These are phyloP conservation scores for Thraustochytrium striatum DNA, from an alignment of 352 stramenopile genomes.

Conservation along the genomic window DNA sequence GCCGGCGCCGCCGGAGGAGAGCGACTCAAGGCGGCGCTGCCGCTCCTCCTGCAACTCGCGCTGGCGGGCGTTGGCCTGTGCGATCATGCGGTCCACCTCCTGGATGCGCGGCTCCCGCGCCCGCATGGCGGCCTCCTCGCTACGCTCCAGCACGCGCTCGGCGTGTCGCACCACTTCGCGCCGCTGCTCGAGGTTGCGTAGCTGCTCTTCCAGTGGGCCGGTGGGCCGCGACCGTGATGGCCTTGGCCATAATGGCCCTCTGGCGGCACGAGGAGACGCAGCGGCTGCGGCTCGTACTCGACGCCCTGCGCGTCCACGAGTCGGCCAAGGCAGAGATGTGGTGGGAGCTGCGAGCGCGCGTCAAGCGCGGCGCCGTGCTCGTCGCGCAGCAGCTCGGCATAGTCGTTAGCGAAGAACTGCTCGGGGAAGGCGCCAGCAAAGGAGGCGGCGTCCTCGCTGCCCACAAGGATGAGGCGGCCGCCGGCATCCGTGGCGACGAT, in stretches of 20 bases:
- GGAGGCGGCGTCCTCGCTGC: slow-evolving; percentile 65
- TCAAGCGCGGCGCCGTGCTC: slow-evolving; percentile 78
- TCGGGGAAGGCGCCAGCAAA: slow-evolving; percentile 66
- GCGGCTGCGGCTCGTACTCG: slow-evolving; percentile 23
- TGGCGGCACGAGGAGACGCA: background rate
- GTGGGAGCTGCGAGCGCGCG: slow-evolving; percentile 71
- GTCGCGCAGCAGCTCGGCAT: slow-evolving; percentile 77
- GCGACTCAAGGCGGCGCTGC: background rate
- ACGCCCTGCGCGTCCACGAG: slow-evolving; percentile 14
- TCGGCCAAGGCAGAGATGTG: slow-evolving; percentile 60
- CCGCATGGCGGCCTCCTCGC: slow-evolving; percentile 20
- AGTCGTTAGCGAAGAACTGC: slow-evolving; percentile 81
- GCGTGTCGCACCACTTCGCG: background rate
- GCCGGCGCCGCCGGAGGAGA: background rate
- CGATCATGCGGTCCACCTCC: slow-evolving; percentile 1
- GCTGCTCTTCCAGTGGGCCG: too few relatives aligned
- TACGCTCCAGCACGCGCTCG: slow-evolving; percentile 7
- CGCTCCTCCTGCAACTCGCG: background rate
- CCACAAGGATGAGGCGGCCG: slow-evolving; percentile 71
- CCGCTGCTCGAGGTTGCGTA: background rate
- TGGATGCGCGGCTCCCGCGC: background rate
- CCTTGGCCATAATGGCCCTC: too few relatives aligned
- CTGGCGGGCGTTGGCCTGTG: background rate
- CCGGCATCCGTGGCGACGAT: slow-evolving; percentile 76
- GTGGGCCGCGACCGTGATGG: too few relatives aligned